Conservation (phyloP, 2,329 filamentous ascomycete genomes). For the Cladosporium sp. region DNA sequence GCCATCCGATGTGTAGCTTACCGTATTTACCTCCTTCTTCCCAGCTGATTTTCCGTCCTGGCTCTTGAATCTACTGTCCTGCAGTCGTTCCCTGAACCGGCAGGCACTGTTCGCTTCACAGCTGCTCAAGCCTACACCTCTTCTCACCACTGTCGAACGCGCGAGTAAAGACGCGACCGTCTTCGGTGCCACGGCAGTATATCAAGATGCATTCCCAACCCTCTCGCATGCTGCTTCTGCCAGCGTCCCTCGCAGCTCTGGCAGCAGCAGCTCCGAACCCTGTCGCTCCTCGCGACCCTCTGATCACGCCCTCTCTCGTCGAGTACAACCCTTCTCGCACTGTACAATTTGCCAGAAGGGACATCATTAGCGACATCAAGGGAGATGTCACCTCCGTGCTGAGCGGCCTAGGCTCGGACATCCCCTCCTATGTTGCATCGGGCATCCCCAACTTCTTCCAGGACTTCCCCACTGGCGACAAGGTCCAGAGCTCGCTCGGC, state of each 20-base stretch:
- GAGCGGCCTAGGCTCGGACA: conserved; percentile 49
- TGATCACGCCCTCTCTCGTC: conserved; percentile 47
- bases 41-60: not conserved
- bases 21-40: not conserved
- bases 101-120: not conserved
- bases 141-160: too few species aligned
- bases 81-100: not conserved
- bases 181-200: not conserved
- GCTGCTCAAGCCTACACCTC: not conserved
- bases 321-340: conserved; percentile 39
- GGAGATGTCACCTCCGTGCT: conserved; percentile 38
- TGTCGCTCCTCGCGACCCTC: conserved; percentile 34
- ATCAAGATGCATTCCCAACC: conserved; percentile 1
- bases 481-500: conserved; percentile 59
- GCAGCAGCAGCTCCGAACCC: conserved; percentile 19
- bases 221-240: conserved; percentile 19
- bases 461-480: conserved; percentile 55
- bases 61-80: not conserved
- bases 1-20: not conserved
- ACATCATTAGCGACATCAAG: conserved; percentile 50
- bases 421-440: conserved; percentile 58
- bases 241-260: conserved; percentile 23
- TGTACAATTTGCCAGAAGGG: conserved; percentile 42
- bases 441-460: conserved; percentile 65
- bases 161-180: not conserved